Evolutionary conservation across 2,329 filamentous ascomycete genomes (phyloP), one percentile per base, ranked within the genome.

Genomic region (Trichoderma koningii): DNA sequence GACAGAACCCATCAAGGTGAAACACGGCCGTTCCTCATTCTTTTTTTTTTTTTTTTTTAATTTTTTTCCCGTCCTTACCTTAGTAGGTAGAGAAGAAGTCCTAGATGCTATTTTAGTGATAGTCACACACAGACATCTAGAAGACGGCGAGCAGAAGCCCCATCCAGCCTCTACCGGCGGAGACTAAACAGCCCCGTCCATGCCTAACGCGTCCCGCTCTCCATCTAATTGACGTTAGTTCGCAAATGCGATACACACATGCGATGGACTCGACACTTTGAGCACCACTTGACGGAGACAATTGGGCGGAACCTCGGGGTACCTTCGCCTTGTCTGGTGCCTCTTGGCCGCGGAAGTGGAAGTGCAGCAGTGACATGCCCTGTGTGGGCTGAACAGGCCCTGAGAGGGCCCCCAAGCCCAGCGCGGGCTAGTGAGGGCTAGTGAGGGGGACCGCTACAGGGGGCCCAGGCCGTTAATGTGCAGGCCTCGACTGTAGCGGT

Each of bases 361-460:
- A 48, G 55, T 12, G 50, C 28, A 23, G 57, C 59, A 62, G 59
- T 62, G 59, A 62, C 59, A 62, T 62, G 47, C 57, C 30, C 47
- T 7, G 7, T n/a, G 57, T 26, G 47, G 45, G 30, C 42, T 50
- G 56, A 60, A 47, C 19, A 15, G 14, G 47, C 47, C 47, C 47
- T 28, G 28, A 44, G 21, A 44, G 44, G 55, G 17, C 30, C 30
- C 30, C 30, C 30, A 30, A 30, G 30, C 7, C 30, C 30, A 30
- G 30, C 30, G 30, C 30, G 30, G 30, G 30, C 30, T 7, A 30
- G 30, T 30, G 30, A 30, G 30, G 9, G 30, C 55, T 44, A 30
- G 21, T 38, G 17, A 34, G 42, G 42, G 21, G 19, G 7, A 55
- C 52, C 19, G 57, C 47, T 47, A 38, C 34, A 42, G 53, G 53